Conservation (phyloP, 495 filamentous ascomycete genomes). For the Trichoderma parareesei region DNA sequence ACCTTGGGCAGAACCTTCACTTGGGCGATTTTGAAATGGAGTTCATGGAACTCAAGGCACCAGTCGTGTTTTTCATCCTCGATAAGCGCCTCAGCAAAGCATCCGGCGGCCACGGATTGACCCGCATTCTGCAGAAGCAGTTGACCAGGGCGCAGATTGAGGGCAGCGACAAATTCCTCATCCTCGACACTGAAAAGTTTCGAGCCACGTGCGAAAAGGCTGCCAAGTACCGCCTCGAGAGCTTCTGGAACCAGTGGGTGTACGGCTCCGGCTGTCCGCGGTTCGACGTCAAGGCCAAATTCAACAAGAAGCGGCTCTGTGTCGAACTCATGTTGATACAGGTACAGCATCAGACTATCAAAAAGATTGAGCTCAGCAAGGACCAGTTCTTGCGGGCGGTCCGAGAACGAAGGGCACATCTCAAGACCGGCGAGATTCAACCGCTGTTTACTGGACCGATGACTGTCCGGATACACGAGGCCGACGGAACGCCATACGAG, state of each 20-base stretch:
- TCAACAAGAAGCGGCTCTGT: slow-evolving; percentile 96
- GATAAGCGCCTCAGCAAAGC: slow-evolving; percentile 84
- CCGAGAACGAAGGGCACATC: slow-evolving; percentile 62
- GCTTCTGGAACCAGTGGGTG: slow-evolving; percentile 92
- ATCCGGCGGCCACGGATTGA: slow-evolving; percentile 71
- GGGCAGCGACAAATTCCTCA: slow-evolving; percentile 55
- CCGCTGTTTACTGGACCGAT: slow-evolving; percentile 88
- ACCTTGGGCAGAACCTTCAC: slow-evolving; percentile 66
- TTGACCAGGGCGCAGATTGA: slow-evolving; percentile 76
- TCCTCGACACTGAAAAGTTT: slow-evolving; percentile 67
- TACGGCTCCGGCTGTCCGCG: slow-evolving; percentile 77
- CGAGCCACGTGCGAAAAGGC: slow-evolving; percentile 76
- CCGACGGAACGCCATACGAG: slow-evolving; percentile 96
- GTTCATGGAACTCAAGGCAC: slow-evolving; percentile 87
- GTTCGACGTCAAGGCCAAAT: slow-evolving; percentile 75
- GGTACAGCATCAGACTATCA: slow-evolving; percentile 44
- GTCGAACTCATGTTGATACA: slow-evolving; percentile 90
- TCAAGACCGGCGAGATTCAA: slow-evolving; percentile 62
- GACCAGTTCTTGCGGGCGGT: slow-evolving; percentile 73
- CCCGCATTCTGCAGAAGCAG: slow-evolving; percentile 73
- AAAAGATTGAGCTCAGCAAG: slow-evolving; percentile 41
- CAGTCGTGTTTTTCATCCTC: slow-evolving; percentile 85
- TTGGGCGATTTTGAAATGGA: slow-evolving; percentile 77
- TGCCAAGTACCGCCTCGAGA: slow-evolving; percentile 73
- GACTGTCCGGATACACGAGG: slow-evolving; percentile 97